Percentiles rank a stretch among this genome's conserved stretches.
Evolutionary conservation across 495 filamentous ascomycete genomes (phyloP).

Genomic region (Aspergillus hancockii): DNA sequence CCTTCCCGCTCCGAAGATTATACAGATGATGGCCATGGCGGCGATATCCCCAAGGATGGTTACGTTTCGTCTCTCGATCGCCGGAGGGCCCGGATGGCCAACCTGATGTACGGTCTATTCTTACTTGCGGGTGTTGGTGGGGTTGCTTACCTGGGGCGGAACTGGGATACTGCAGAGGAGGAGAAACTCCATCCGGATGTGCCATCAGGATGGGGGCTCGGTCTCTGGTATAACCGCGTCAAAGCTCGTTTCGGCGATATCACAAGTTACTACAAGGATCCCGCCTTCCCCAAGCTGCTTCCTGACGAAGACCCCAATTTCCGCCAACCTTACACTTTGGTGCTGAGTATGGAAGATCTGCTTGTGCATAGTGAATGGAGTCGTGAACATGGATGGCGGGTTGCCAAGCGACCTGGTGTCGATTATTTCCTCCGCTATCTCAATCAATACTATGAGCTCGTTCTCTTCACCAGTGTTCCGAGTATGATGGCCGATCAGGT

Average conservation of each 20-base stretch:
- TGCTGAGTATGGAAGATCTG: conserved; percentile 89
- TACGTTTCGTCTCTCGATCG: conserved; percentile 91
- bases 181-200: conserved; percentile 63
- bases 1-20: conserved; percentile 49
- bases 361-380: conserved; percentile 93
- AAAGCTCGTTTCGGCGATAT: conserved; percentile 71
- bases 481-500: conserved; percentile 81
- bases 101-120: conserved; percentile 60
- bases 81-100: conserved; percentile 68
- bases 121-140: conserved; percentile 52
- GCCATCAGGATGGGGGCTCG: conserved; percentile 72
- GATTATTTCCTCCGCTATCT: conserved; percentile 98
- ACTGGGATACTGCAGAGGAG: conserved; percentile 80
- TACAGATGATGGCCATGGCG: conserved; percentile 49
- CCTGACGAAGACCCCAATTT: conserved; percentile 82
- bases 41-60: conserved; percentile 73
- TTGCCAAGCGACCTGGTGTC: conserved; percentile 91
- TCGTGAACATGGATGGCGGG: conserved; percentile 90
- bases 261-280: conserved; percentile 91
- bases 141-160: conserved; percentile 72
- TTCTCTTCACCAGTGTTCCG: conserved; percentile 87
- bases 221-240: conserved; percentile 75
- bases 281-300: conserved; percentile 89
- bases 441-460: conserved; percentile 95
- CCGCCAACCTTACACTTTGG: conserved; percentile 87